These are phyloP conservation scores for Cardamine resedifolia DNA, from an alignment of 345 rosid species.

Conservation along the genomic window DNA sequence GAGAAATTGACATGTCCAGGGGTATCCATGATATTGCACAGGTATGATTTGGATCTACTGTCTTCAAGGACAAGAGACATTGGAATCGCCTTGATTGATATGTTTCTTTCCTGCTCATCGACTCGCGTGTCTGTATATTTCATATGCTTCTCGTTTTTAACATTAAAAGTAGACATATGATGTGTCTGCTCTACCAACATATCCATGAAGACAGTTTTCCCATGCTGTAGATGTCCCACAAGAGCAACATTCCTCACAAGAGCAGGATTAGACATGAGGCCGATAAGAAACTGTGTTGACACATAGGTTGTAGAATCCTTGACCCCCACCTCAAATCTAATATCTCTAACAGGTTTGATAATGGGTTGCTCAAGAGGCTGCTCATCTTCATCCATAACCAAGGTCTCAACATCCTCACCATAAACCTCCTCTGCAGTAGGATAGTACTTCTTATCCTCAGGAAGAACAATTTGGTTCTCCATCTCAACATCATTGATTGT, in stretches of 20 bases:
- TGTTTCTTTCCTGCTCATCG: constrained; percentile 95
- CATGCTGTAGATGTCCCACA: constrained; percentile 93
- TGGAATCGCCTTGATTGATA: constrained; percentile 91
- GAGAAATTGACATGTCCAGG: constrained; percentile 80
- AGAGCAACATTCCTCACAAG: constrained; percentile 95
- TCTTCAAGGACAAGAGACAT: constrained; percentile 98
- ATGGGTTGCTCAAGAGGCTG: constrained; percentile 92
- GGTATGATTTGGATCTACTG: constrained; percentile 85
- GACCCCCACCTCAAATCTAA: constrained; percentile 90
- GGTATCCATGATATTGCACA: constrained; percentile 89
- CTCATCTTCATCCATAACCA: constrained; percentile 98
- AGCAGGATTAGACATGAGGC: constrained; percentile 87
- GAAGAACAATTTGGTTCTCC: constrained; percentile 93
- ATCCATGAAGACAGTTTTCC: constrained; percentile 93
- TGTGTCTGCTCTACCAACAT: constrained; percentile 99
- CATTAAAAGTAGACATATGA: constrained; percentile 81
- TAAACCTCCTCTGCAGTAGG: constrained; percentile 99
- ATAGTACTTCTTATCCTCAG: constrained; percentile 95
- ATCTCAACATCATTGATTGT: constrained; percentile 74
- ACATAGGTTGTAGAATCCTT: constrained; percentile 91
- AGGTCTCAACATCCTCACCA: constrained; percentile 88
- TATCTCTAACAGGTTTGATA: constrained; percentile 74
- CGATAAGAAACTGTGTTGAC: constrained; percentile 88
- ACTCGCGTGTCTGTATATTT: constrained; percentile 91
- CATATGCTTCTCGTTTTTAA: constrained; percentile 82